phyloP scores from a whole-genome alignment of 495 filamentous ascomycete genomes.

The Aspergillus homomorphus region DNA sequence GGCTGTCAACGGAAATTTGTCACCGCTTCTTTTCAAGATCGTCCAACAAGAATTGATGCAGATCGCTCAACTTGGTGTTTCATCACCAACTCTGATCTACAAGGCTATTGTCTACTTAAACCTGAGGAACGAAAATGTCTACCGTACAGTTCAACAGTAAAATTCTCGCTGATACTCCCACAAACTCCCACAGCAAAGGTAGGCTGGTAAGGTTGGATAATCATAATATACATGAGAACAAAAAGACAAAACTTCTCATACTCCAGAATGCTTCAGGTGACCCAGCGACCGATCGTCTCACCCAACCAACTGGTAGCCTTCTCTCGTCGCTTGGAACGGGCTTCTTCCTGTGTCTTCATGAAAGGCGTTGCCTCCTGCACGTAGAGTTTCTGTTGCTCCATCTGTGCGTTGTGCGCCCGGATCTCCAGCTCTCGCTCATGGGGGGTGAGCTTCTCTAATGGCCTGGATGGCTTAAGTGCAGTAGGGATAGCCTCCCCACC shows the following conservation, averaged over 20 bases:
- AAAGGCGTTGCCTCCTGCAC: slow-evolving; percentile 50
- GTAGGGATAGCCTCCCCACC: slow-evolving; percentile 34
- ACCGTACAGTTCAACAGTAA: neutral
- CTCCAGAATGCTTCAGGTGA: slow-evolving; percentile 27
- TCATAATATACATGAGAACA: slow-evolving; percentile 7
- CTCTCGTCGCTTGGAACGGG: slow-evolving; percentile 54
- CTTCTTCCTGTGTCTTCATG: slow-evolving; percentile 55
- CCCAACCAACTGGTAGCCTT: slow-evolving; percentile 57
- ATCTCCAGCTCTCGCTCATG: slow-evolving; percentile 66
- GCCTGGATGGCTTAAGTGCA: slow-evolving; percentile 47
- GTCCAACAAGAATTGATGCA: no score
- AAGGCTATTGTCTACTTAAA: neutral
- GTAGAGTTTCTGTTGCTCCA: slow-evolving; percentile 54
- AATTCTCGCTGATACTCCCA: neutral
- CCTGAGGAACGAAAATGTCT: neutral
- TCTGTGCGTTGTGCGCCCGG: slow-evolving; percentile 57
- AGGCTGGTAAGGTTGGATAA: neutral
- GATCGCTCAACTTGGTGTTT: no score
- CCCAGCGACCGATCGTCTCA: slow-evolving; percentile 47
- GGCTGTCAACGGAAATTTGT: no score
- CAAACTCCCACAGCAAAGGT: neutral
- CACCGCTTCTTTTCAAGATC: no score
- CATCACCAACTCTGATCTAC: neutral
- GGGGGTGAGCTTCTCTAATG: slow-evolving; percentile 56
- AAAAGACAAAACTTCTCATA: slow-evolving; percentile 7